Base-by-base conservation (phyloP, 2,329 filamentous ascomycete genomes). In the Tolypocladium nubicola region DNA sequence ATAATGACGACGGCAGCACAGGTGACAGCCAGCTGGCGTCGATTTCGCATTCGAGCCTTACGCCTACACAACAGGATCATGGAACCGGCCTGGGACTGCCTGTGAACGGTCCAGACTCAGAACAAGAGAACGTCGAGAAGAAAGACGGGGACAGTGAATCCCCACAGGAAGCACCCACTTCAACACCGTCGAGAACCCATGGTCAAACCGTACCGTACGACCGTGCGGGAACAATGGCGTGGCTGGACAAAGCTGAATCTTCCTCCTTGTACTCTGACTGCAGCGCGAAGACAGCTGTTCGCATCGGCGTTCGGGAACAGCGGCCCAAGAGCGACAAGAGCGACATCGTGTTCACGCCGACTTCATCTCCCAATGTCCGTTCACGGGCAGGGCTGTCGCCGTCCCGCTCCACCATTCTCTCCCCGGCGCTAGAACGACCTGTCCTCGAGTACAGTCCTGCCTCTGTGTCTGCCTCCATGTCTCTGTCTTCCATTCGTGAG, bases 201-300 rank as follows among this genome's bases (percentile, higher is more conserved):
- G 14, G 21, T 26, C 52, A 41, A 30, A 1, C 21, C 10, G 21
- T 38, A 7, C 39, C 23, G 26, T 35, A 43, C 39, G 52, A 43
- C 39, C 38, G 23, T 8, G 23, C 26, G 11, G 52, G 52, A n/a
- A 43, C 39, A 8, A 21, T 43, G 9, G 23, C 39, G 14, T 35
- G 23, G 52, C 26, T 35, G 16, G 58, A 62, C n/a, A 23, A 57
- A 19, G 52, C 52, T 37, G 61, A 66, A 2, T 55, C 58, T 7
- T 65, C 63, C 1, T 65, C 65, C 16, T 19, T 64, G 8, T 65
- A 65, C 53, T 65, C 64, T 7, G 53, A 65, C 21, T 58, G 61
- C 33, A 65, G 63, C 23, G 39, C 56, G 19, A 52, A 59, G 14
- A 66, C 60, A 23, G 59, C 61, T 8, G 40, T 63, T 30, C 59